Evolutionary conservation across 2,329 filamentous ascomycete genomes (phyloP).

Genomic region (Elsinoe ampelina): DNA sequence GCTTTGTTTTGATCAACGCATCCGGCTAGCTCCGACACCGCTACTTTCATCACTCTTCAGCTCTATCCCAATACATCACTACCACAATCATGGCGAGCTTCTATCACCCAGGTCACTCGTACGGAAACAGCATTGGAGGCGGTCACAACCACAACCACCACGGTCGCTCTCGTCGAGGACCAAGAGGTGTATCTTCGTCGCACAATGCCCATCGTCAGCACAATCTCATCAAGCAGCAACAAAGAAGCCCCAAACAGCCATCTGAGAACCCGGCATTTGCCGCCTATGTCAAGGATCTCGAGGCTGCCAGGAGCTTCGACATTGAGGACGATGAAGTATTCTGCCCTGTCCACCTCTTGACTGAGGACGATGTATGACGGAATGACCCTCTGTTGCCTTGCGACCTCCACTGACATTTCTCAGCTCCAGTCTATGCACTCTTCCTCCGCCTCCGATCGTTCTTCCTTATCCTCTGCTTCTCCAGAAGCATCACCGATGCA

Average conservation of each 20-base stretch:
- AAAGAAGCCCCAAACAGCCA: conserved; percentile 78
- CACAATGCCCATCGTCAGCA: conserved; percentile 76
- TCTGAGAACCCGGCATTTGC: conserved; percentile 66
- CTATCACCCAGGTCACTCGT: conserved; percentile 40
- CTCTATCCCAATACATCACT: conserved; percentile 12
- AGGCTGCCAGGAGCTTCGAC: conserved; percentile 87
- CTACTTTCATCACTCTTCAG: conserved; percentile 13
- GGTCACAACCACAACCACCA: conserved; percentile 64
- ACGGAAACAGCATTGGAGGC: conserved; percentile 41
- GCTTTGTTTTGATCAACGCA: conserved; percentile 16
- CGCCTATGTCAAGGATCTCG: conserved; percentile 77
- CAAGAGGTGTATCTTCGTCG: conserved; percentile 61
- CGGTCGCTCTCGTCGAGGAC: conserved; percentile 75
- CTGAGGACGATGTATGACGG: conserved; percentile 71
- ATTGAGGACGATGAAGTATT: conserved; percentile 95
- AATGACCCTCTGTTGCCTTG: conserved; percentile 12
- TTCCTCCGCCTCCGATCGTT: conserved; percentile 80
- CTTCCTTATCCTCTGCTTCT: conserved; percentile 88
- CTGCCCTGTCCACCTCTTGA: conserved; percentile 76
- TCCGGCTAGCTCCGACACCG: conserved; percentile 17
- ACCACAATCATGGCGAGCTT: conserved; percentile 38
- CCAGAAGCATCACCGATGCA: conserved; percentile 86
- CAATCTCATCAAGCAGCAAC: conserved; percentile 53
- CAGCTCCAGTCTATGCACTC: conserved; percentile 80
- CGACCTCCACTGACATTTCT: background rate